Base-by-base conservation (phyloP, 768 basidiomycete genomes). In the Neoboletus subvelutipes region DNA sequence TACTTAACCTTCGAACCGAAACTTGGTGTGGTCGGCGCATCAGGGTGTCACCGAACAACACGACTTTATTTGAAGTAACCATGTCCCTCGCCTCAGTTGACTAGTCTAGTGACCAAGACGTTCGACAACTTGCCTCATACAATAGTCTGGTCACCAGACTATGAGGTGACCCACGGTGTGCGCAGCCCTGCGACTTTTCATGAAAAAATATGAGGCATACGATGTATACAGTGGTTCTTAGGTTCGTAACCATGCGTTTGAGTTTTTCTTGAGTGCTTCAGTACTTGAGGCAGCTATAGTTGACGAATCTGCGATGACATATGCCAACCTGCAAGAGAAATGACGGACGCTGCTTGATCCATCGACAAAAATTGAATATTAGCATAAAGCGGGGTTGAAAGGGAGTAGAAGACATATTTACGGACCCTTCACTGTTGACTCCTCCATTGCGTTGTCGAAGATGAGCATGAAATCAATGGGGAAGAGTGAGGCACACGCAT, bases 381-480 rank as follows among this genome's bases (percentile, higher is more conserved):
- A 63, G 55, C 39, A 55, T 4, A 15, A 40, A 61, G 43, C 61
- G 29, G 6, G 20, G 46, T 20, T 42, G n/a, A 28, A 28, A 10
- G 18, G 22, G 31, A 46, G 33, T 53, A 31, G 26, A 29, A 42
- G 7, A n/a, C 8, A 0, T 18, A 22, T 12, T 20, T n/a, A 68
- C 81, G 57, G 64, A 89, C 88, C 89, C 88, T 59, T 88, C 89
- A 56, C 84, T 87, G 64, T 92, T 91, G 10, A 90, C 88, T 26
- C 84, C 83, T 68, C 77, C 22, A 17, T 48, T 18, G n/a, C n/a
- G n/a, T n/a, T n/a, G n/a, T n/a, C n/a, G n/a, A n/a, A n/a, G n/a
- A n/a, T n/a, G n/a, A n/a, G n/a, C n/a, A n/a, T n/a, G n/a, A n/a
- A n/a, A n/a, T n/a, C n/a, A n/a, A n/a, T n/a, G n/a, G n/a, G n/a